A percentile compares a stretch with the other conserved stretches of the same genome.
Evolutionary conservation across 441 rosid genomes (phyloP).

Genomic region (Gossypium schwendimanii): DNA sequence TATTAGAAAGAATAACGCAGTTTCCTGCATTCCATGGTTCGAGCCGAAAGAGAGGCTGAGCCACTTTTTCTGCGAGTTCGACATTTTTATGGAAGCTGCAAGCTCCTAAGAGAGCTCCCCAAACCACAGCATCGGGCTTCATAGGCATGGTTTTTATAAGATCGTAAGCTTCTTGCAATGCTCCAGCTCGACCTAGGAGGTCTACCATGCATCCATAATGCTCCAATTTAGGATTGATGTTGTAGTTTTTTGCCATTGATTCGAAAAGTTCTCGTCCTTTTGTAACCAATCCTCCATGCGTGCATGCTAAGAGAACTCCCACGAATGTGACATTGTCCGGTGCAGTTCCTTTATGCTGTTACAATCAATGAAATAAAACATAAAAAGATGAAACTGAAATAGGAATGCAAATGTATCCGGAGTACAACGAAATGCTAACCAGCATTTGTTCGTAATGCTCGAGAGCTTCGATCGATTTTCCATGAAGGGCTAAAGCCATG

Average conservation of each 20-base stretch:
- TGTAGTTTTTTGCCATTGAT: constrained; percentile 40
- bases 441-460: constrained; percentile 51
- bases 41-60: constrained; percentile 7
- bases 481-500: constrained; percentile 66
- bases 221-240: constrained; percentile 53
- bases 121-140: constrained; percentile 65
- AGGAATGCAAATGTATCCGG: neutral
- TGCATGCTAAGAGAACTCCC: constrained; percentile 60
- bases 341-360: constrained; percentile 32
- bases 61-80: constrained; percentile 55
- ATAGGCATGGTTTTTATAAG: constrained; percentile 60
- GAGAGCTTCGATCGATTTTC: constrained; percentile 49
- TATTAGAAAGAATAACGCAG: constrained; percentile 34
- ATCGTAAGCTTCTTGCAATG: constrained; percentile 53
- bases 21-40: constrained; percentile 24
- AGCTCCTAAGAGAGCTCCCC: constrained; percentile 64
- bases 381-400: neutral
- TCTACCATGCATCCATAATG: constrained; percentile 87
- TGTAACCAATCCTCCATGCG: constrained; percentile 54
- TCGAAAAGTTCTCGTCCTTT: constrained; percentile 45
- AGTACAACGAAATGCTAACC: constrained; percentile 28
- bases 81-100: constrained; percentile 60
- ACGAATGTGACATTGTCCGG: constrained; percentile 67
- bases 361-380: neutral
- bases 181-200: constrained; percentile 75